Evolutionary conservation across 2,329 filamentous ascomycete species (phyloP), one percentile per base, ranked within the genome.

Genomic region (Arthrobotrys pseudoclavata): DNA sequence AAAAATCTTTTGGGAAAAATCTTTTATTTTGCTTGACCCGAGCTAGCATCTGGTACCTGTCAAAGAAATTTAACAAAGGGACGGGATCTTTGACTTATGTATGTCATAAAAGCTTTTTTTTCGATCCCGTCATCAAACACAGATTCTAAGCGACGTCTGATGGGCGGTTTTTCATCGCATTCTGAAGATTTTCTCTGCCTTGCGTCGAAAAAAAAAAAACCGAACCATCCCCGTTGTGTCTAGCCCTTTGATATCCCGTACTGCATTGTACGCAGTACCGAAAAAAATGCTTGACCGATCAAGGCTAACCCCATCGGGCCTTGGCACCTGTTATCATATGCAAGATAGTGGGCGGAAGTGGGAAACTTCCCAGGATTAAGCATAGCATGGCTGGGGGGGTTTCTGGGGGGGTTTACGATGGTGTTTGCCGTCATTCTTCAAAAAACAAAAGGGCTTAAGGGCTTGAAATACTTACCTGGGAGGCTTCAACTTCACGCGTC

Each of bases 311-410:
- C 60, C 60, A 76, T 69, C 64, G 57, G 40, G 60, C 20, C 66
- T 70, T 70, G 72, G 60, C 67, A 70, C 48, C 62, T 74, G 72
- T 69, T 76, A 70, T 76, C 66, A 67, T 76, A 64, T 76, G 72
- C 72, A 76, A 76, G 71, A 76, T 76, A 69, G 47, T 61, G 52
- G 69, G 62, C 50, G 66, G 72, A 69, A 76, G 71, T 66, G 66
- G 72, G 37, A 70, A 70, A 26, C 12, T 40, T 53, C 31, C 72
- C 63, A 63, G 72, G 72, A 76, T 76, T 42, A 60, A 34, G 42
- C 42, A 45, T 45, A 45, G n/a, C 20, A 60, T 12, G 69, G 62
- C 62, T 62, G 60, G 15, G n/a, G 29, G n/a, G n/a, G 37, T 15
- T 40, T n/a, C 10, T n/a, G 40, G n/a, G 15, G 40, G 13, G 69